phyloP scores from a whole-genome alignment of 495 filamentous ascomycete genomes.

The Tetracladium setigerum region DNA sequence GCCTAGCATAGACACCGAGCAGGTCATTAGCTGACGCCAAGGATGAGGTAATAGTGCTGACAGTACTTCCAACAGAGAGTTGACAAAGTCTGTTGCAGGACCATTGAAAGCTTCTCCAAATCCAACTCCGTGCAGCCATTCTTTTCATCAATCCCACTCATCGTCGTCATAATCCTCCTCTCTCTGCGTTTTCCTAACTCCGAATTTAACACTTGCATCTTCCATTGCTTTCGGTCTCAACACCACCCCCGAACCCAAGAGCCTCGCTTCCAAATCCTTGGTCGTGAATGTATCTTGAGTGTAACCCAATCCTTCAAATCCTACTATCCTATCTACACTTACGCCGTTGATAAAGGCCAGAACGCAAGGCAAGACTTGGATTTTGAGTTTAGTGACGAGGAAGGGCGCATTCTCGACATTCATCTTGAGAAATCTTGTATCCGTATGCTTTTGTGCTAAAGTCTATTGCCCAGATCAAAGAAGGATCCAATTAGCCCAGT shows the following conservation, averaged over 20 bases:
- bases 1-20: too few species aligned
- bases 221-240: constrained; percentile 42
- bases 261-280: constrained; percentile 52
- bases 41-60: too few species aligned
- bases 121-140: too few species aligned
- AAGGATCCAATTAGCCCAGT: neutral
- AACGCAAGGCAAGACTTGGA: constrained; percentile 68
- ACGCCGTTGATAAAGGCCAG: constrained; percentile 66
- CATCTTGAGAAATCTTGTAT: constrained; percentile 60
- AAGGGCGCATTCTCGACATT: constrained; percentile 70
- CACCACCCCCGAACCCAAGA: constrained; percentile 53
- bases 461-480: constrained; percentile 22
- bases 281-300: constrained; percentile 55
- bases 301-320: constrained; percentile 65
- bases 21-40: too few species aligned
- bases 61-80: too few species aligned
- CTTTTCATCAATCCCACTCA: constrained; percentile 54
- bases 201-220: constrained; percentile 31
- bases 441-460: constrained; percentile 56
- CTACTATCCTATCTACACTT: constrained; percentile 58
- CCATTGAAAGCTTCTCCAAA: too few species aligned
- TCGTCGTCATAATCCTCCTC: constrained; percentile 44
- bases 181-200: constrained; percentile 26
- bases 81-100: too few species aligned
- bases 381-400: constrained; percentile 59